Conservation (phyloP, 208 protist genomes). For the Novymonas esmeraldas region DNA sequence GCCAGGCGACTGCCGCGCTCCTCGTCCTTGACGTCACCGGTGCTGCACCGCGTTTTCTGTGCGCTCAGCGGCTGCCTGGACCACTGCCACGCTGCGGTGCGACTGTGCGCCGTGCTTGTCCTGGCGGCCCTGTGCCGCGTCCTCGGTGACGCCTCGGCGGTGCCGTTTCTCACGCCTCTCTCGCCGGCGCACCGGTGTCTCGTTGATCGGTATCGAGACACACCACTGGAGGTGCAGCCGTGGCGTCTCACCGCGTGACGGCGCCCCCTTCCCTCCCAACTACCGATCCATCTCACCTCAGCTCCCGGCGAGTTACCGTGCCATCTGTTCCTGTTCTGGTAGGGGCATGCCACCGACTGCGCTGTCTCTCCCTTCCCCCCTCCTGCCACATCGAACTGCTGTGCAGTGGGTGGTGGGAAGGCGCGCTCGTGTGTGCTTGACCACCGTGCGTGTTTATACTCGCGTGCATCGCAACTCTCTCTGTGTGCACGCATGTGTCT, state of each 20-base stretch:
- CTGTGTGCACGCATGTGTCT: no score
- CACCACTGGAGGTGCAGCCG: neutral
- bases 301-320: no score
- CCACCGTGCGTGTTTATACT: no score
- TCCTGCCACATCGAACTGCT: no score
- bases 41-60: constrained; percentile 39
- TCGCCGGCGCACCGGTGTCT: constrained; percentile 55
- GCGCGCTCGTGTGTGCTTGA: no score
- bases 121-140: constrained; percentile 23
- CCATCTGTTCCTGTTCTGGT: no score
- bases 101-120: constrained; percentile 26
- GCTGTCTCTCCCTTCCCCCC: no score
- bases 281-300: no score
- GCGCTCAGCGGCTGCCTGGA: constrained; percentile 34
- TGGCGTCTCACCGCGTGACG: neutral
- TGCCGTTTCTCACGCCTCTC: constrained; percentile 53
- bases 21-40: constrained; percentile 34
- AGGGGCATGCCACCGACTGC: no score
- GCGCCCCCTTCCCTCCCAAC: neutral
- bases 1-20: neutral
- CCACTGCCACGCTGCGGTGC: constrained; percentile 55
- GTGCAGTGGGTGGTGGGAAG: no score
- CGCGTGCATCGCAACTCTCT: no score
- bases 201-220: constrained; percentile 54
- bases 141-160: constrained; percentile 32